These are phyloP conservation scores for Paspalum notatum DNA, from an alignment of 176 grass and related monocot species.

Conservation along the genomic window DNA sequence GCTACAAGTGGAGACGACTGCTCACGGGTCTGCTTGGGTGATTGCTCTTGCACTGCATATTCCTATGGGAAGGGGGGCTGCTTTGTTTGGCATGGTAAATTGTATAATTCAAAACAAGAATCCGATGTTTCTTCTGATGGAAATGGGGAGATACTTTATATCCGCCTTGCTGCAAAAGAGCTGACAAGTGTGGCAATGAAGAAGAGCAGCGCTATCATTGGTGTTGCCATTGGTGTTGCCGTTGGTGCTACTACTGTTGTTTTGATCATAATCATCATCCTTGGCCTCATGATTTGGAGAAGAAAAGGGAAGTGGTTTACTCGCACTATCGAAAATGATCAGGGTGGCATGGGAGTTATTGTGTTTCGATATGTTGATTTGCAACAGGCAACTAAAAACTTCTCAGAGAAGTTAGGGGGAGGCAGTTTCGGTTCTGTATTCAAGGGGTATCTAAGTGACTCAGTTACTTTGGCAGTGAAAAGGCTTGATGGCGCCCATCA, in stretches of 20 bases:
- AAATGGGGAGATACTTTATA: neutral
- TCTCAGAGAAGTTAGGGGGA: slow-evolving; percentile 19
- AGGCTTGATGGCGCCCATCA: slow-evolving; percentile 5
- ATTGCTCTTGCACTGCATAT: slow-evolving; percentile 21
- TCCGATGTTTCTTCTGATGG: neutral
- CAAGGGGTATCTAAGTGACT: neutral
- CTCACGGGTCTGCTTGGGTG: neutral
- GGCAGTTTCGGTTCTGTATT: slow-evolving; percentile 22
- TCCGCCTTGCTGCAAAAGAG: slow-evolving; percentile 3
- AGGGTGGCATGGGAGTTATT: neutral
- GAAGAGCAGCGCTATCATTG: neutral
- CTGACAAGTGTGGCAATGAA: neutral
- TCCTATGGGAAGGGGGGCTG: neutral
- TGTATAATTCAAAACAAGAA: neutral
- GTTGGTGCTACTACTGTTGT: neutral
- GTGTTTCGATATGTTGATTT: neutral
- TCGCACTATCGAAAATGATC: neutral
- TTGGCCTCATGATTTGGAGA: neutral
- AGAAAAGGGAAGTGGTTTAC: neutral
- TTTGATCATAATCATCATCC: neutral
- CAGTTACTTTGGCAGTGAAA: slow-evolving; percentile 15
- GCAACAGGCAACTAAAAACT: slow-evolving; percentile 6
- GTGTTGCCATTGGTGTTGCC: neutral
- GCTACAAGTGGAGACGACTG: neutral
- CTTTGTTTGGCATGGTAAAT: slow-evolving; percentile 1